Evolutionary conservation across 2,329 filamentous ascomycete species (phyloP), one percentile per base, ranked within the genome.

Genomic region (Cercospora zeina): DNA sequence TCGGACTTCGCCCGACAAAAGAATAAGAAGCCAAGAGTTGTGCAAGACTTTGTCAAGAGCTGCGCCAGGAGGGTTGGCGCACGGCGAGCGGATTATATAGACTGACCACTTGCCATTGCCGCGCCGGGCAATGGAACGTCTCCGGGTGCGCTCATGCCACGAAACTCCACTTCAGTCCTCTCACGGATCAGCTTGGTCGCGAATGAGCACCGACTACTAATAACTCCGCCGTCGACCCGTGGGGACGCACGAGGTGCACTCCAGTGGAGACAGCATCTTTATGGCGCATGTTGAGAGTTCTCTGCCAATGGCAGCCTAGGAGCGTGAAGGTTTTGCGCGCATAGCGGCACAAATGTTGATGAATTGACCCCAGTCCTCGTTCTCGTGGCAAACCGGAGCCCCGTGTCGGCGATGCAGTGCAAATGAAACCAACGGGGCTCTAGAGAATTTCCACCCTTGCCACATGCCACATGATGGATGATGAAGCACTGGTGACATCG

Each of bases 381-480:
- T 39, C 39, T 51, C 42, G 39, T 56, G 9, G 34, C 42, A 56
- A 27, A 19, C 42, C 36, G 53, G 51, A 31, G 58, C 51, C 53
- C 59, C 59, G 59, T 50, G 19, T 33, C 21, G 53, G 59, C 51
- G 59, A 61, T 51, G 50, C 39, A 55, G 30, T 21, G 6, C 24
- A 27, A 51, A 33, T 56, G 56, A 31, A 34, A 45, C 58, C 36
- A 54, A 31, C 47, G 51, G 49, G 51, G 42, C 34, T 56, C 54
- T 42, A 42, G 34, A 37, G 31, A 39, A 37, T 49, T 51, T 50
- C 51, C 37, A 49, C 37, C 45, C 33, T 24, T 33, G 54, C 39
- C 53, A 61, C 37, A 37, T 33, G 59, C 50, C 24, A 57, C 50
- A 53, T 61, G 59, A 53, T 61, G 59, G 59, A 61, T 61, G 24